phyloP scores from a whole-genome alignment of 2,329 filamentous ascomycete genomes.

The Penicillium capsulatum region DNA sequence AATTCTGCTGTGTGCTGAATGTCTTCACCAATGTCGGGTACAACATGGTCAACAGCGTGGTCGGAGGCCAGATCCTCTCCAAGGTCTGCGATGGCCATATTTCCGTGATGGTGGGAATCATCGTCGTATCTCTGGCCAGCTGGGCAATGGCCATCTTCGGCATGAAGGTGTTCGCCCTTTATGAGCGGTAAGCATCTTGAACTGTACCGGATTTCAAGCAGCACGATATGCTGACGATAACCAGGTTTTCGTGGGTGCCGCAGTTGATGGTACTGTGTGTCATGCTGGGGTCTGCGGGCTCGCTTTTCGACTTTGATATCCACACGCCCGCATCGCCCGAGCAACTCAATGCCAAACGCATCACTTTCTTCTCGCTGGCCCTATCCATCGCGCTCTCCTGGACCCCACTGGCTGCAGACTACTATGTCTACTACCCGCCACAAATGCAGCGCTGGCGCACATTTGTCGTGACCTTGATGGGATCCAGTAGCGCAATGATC shows the following conservation, averaged over 20 bases:
- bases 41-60: constrained; percentile 41
- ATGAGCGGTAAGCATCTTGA: constrained; percentile 38
- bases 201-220: no score
- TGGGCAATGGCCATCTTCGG: constrained; percentile 39
- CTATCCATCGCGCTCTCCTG: constrained; percentile 36
- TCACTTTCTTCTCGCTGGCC: constrained; percentile 37
- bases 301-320: constrained; percentile 34
- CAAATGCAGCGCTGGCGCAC: constrained; percentile 34
- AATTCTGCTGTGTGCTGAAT: constrained; percentile 39
- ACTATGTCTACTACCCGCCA: constrained; percentile 44
- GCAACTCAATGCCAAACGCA: constrained; percentile 34
- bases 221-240: background rate
- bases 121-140: constrained; percentile 36
- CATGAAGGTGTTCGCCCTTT: constrained; percentile 42
- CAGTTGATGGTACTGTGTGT: constrained; percentile 41
- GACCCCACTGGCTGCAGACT: constrained; percentile 39
- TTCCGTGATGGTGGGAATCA: constrained; percentile 38
- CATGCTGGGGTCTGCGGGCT: constrained; percentile 40
- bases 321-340: constrained; percentile 25
- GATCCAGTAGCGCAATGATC: constrained; percentile 31
- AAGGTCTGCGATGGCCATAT: constrained; percentile 37
- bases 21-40: constrained; percentile 44
- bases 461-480: constrained; percentile 39
- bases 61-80: constrained; percentile 45
- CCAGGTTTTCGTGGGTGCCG: constrained; percentile 40